Base-by-base conservation (phyloP, 164 flowering plant species). In the Chloranthus sessilifolius region DNA sequence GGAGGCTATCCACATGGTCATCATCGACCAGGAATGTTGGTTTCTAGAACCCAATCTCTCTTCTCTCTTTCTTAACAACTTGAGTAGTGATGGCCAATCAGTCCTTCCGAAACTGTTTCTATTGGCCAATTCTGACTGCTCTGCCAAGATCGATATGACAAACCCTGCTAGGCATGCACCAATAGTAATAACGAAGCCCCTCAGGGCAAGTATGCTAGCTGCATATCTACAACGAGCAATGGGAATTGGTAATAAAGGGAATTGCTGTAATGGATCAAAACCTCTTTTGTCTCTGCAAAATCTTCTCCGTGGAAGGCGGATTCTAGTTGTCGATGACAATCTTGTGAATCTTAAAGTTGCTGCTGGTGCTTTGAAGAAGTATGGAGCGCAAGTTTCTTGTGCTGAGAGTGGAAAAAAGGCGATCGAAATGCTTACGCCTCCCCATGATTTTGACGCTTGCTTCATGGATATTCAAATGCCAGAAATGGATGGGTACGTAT, bases 391-490 rank as follows among this genome's bases (percentile, higher is more conserved):
- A 17, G 99, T 94, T 42, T 82, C 65, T 31, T 74, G 78, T 62
- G 83, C 60, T 14, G 80, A 74, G 20, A 79, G 81, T 52, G 99
- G 99, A 27, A 63, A 65, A 52, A 61, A 69, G 41, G 99, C 96
- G 0, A 64, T 85, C 24, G 24, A 52, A 8, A 29, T 74, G 69
- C 85, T 92, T 40, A 60, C 45, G 46, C 95, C 95, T 12, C 96
- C 95, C 2, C 97, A 94, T 51, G 31, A 39, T 8, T 86, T 86
- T 47, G 86, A 89, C 63, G 96, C 97, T 20, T 94, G 99, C 66
- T 94, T 94, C 68, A 94, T 94, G 99, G 99, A 94, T 64, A 82
- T 94, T 44, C 97, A 89, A 52, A 94, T 94, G 99, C 99, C 99
- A 8, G 88, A 76, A 69, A 84, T 94, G 88, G 99, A 94, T 55